A percentile compares a stretch with the other conserved stretches of the same genome.
These are phyloP conservation scores for Coemansia erecta DNA, from an alignment of 192 early-diverging fungal genomes.

Conservation along the genomic window DNA sequence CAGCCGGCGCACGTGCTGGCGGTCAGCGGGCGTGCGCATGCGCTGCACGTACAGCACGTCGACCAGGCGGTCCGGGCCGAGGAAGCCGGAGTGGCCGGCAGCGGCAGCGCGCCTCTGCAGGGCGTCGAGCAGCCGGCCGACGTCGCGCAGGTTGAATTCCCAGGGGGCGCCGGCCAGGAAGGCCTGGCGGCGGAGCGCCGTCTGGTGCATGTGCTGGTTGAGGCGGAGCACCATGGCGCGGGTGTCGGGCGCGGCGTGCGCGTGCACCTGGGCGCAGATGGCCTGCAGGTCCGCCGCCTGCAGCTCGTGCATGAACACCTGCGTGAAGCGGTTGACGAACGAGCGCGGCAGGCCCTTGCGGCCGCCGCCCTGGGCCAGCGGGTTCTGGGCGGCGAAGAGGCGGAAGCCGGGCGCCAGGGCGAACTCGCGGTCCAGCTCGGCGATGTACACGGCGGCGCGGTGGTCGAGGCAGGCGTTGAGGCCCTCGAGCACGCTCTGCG, in stretches of 20 bases:
- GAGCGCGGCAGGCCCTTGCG: conserved; percentile 97
- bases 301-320: conserved; percentile 89
- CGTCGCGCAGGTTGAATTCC: conserved; percentile 99
- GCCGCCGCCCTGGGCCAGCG: conserved; percentile 94
- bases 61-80: conserved; percentile 62
- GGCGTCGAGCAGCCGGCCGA: conserved; percentile 92
- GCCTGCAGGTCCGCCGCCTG: conserved; percentile 72
- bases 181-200: conserved; percentile 76
- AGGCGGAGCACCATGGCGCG: conserved; percentile 57
- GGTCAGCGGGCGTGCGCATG: conserved; percentile 81
- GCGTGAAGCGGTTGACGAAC: conserved; percentile 96
- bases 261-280: conserved; percentile 61
- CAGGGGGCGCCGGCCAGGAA: conserved; percentile 81
- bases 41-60: conserved; percentile 86
- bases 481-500: conserved; percentile 97
- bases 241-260: conserved; percentile 59
- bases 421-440: conserved; percentile 91
- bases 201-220: conserved; percentile 84
- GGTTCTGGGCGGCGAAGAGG: conserved; percentile 97
- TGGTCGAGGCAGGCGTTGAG: conserved; percentile 98
- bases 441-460: conserved; percentile 91
- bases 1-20: conserved; percentile 56
- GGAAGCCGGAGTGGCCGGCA: no score
- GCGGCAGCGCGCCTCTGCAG: no score
- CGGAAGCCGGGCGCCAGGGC: conserved; percentile 76